Base-by-base conservation (phyloP, 1,284 basidiomycete species). In the Filobasidium uniguttulatum region DNA sequence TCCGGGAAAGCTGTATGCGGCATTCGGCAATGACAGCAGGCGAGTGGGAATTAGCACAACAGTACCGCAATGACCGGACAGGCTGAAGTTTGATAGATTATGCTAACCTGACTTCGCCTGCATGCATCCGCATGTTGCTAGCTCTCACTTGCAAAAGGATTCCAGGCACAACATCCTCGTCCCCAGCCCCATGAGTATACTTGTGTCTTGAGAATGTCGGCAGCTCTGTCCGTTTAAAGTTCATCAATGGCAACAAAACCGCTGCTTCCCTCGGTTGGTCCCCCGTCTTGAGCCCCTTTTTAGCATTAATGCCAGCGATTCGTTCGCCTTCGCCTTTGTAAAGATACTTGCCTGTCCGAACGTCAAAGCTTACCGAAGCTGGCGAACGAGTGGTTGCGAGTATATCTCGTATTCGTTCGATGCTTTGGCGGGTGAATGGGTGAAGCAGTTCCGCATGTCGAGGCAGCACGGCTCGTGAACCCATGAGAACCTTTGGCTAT, bases 41-140 rank as follows among this genome's bases (percentile, higher is more conserved):
- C n/a, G 31, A 40, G n/a, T 20, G 36, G 22, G 26, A 30, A 30
- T 33, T 14, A 8, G 25, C 26, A 22, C 44, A 30, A 43, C 22
- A 23, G 17, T 3, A 25, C 20, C 23, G n/a, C 23, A 26, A 45
- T 30, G 22, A 3, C 22, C 25, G 25, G 26, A 22, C 9, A 9
- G 17, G 25, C 9, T 35, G n/a, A 12, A 17, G n/a, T 36, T 36
- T 20, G 25, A n/a, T 28, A n/a, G 31, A 47, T 15, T 14, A 46
- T 40, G 35, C 75, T 56, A 60, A 82, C 83, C 83, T 83, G 30
- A 85, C 78, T 72, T 85, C 82, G n/a, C 84, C 83, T 0, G 81
- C 79, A 66, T 85, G 83, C 31, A 72, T 74, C 56, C 82, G 73
- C 50, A 85, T 64, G 51, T 71, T 62, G n/a, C 78, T 45, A 15